Base-by-base conservation (phyloP, 2,329 filamentous ascomycete genomes). In the Fusarium buharicum region DNA sequence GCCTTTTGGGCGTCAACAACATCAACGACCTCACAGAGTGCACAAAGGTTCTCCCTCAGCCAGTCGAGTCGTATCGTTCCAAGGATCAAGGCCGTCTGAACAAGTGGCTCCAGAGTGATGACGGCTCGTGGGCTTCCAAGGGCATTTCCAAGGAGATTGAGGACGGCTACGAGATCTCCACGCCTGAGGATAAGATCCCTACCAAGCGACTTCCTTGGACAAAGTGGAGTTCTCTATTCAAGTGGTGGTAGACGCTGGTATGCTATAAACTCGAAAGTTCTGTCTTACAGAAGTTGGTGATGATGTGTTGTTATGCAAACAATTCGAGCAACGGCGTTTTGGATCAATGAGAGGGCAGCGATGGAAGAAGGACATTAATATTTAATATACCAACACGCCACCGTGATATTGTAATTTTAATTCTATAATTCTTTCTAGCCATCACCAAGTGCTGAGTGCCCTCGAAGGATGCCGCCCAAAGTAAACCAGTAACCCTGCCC, bases 1-100 rank as follows among this genome's bases (percentile, higher is more conserved):
- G 79, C 28, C 73, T 86, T 3, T 78, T 86, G 11, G 84, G 84
- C 4, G 82, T 86, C 13, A 78, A 82, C 66, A 84, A 85, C 66
- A 81, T 86, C 70, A 85, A 86, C 70, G 70, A 75, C 18, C 72
- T 86, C 38, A 82, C 78, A 14, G 83, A 86, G 61, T 86, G 84
- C 76, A 83, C 81, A 10, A 78, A 80, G 63, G 81, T 81, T 3
- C 72, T 86, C 10, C 83, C 79, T 4, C 68, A 70, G n/a, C 62
- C 66, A 14, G 49, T 62, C 30, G 57, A 39, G 7, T 51, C 20
- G 16, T 72, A 59, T 52, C 24, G 31, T 9, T 52, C 59, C 41
- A 56, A 59, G 33, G 71, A 72, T 17, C 54, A 66, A 39, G 50
- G 41, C 33, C 54, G 61, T 18, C 39, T 73, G 28, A 62, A 67